Evolutionary conservation across 2,329 filamentous ascomycete species (phyloP).

Genomic region (Hypoxylon sp.): DNA sequence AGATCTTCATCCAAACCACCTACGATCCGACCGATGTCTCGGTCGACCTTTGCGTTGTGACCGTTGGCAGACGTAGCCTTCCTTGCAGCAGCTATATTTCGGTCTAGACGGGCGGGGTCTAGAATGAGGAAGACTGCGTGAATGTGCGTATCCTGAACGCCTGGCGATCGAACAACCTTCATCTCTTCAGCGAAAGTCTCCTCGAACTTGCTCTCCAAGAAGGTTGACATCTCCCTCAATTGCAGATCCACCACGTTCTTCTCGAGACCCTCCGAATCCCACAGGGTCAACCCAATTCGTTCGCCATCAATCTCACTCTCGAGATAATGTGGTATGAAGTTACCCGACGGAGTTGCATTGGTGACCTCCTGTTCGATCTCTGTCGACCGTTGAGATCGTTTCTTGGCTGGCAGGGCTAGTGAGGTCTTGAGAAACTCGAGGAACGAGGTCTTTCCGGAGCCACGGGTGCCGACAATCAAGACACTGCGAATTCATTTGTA

Average conservation of each 20-base stretch:
- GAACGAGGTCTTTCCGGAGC: slow-evolving; percentile 95
- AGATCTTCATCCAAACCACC: slow-evolving; percentile 88
- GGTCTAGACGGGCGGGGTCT: slow-evolving; percentile 87
- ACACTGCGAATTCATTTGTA: slow-evolving; percentile 68
- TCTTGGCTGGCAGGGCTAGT: slow-evolving; percentile 84
- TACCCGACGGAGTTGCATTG: slow-evolving; percentile 68
- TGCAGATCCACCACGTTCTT: slow-evolving; percentile 96
- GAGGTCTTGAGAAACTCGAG: slow-evolving; percentile 94
- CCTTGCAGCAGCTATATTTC: slow-evolving; percentile 76
- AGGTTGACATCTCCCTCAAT: slow-evolving; percentile 88
- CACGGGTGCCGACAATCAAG: slow-evolving; percentile 87
- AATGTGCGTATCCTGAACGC: slow-evolving; percentile 95
- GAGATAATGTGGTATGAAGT: slow-evolving; percentile 88
- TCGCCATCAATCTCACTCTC: slow-evolving; percentile 96
- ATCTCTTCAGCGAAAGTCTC: slow-evolving; percentile 98
- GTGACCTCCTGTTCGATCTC: slow-evolving; percentile 69
- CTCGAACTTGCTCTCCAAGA: slow-evolving; percentile 98
- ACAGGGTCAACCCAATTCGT: slow-evolving; percentile 90
- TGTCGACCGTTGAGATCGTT: slow-evolving; percentile 68
- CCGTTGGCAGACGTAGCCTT: slow-evolving; percentile 68
- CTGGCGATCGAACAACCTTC: slow-evolving; percentile 94
- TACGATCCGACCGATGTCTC: slow-evolving; percentile 63
- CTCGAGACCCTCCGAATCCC: slow-evolving; percentile 96
- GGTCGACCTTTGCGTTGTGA: slow-evolving; percentile 62
- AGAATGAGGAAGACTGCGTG: slow-evolving; percentile 94